Conservation (phyloP, 1,139 yeast genomes). For the Suhomyces chickasaworum region DNA sequence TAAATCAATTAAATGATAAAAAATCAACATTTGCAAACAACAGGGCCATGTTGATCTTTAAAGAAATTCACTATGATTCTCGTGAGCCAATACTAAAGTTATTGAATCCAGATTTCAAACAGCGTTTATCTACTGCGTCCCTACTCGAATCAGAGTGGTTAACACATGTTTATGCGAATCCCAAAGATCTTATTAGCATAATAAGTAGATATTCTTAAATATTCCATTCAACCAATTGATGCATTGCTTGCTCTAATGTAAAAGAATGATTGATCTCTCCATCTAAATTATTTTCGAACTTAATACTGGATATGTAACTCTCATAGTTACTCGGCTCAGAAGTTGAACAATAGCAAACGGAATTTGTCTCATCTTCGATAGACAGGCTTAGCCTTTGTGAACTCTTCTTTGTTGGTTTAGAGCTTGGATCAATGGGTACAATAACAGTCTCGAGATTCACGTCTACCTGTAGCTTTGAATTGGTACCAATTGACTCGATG, state of each 20-base stretch:
- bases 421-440: neutral
- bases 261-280: neutral
- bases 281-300: neutral
- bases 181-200: constrained; percentile 36
- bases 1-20: constrained; percentile 21
- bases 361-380: neutral
- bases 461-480: neutral
- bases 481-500: neutral
- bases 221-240: neutral
- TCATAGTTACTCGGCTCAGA: neutral
- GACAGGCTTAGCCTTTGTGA: neutral
- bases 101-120: constrained; percentile 34
- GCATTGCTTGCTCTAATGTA: neutral
- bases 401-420: neutral
- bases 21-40: constrained; percentile 22
- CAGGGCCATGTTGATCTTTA: constrained; percentile 39
- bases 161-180: constrained; percentile 45
- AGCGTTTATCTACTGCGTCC: constrained; percentile 28
- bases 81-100: constrained; percentile 35
- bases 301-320: neutral
- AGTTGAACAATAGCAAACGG: neutral
- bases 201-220: constrained; percentile 5
- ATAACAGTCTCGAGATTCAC: neutral
- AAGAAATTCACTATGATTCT: constrained; percentile 43
- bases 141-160: constrained; percentile 43